Base-by-base conservation (phyloP, 208 protist genomes). In the Novymonas esmeraldas region DNA sequence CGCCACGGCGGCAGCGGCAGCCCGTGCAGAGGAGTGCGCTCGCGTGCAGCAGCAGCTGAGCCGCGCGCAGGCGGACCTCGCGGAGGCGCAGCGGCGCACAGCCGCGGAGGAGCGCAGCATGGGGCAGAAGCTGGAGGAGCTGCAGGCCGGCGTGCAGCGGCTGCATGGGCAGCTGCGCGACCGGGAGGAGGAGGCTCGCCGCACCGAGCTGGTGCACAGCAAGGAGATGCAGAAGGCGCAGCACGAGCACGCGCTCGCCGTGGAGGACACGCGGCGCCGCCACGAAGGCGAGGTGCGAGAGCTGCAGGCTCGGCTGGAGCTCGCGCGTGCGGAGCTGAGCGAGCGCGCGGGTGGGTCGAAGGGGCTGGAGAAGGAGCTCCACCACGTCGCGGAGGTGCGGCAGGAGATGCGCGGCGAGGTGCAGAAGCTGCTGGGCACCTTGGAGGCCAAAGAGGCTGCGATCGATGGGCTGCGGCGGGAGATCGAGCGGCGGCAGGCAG, bases 231-330 rank as follows among this genome's bases (percentile, higher is more conserved):
- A 85, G 42, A 83, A 88, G 58, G 0, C 79, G 34, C 69, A 73
- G 61, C 71, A 79, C 60, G 62, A 69, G 6, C 49, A 65, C 29
- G 81, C 59, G 10, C 63, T 51, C n/a, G 64, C 77, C 1, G 14
- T 79, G 0, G 76, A 79, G 44, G 78, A 80, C 6, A 39, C 70
- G 65, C 72, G 79, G 3, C 72, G 68, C 28, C 66, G 45, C 38
- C 67, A 73, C 44, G 75, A 85, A 16, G 73, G 49, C 48, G 83
- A 89, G 56, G 48, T 89, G 34, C 65, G 80, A 28, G 82, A 92
- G 33, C 29, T 85, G 24, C 58, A 64, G 28, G 46, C 69, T 13
- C 77, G 79, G n/a, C 68, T 92, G 3, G 81, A 92, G 48, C 67
- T 74, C 18, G 70, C 64, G 29, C 74, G 73, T 26, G 64, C 72